Evolutionary conservation across 345 rosid genomes (phyloP).

Genomic region (Balakata baccata): DNA sequence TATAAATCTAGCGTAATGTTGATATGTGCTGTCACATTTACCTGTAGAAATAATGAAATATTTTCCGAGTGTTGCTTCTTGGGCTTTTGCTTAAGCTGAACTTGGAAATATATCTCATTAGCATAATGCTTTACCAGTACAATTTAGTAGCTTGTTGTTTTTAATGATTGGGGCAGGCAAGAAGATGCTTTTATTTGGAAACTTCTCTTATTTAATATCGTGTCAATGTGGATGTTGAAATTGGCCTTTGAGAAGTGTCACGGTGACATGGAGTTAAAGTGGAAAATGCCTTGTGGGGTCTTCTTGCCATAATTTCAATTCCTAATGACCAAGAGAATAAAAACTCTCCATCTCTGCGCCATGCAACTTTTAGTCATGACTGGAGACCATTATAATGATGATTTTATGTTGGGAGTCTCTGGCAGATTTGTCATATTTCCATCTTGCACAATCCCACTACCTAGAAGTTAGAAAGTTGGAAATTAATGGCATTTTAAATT

Average conservation of each 20-base stretch:
- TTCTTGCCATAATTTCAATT: neutral
- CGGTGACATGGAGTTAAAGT: too few species aligned
- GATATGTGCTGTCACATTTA: too few species aligned
- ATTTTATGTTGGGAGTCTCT: neutral
- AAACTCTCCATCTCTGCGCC: neutral
- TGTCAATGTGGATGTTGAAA: too few species aligned
- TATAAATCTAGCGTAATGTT: too few species aligned
- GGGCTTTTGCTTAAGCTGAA: neutral
- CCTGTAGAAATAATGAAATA: neutral
- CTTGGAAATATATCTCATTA: too few species aligned
- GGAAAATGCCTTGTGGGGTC: neutral
- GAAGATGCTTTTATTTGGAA: too few species aligned
- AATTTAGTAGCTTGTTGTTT: too few species aligned
- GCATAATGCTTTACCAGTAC: too few species aligned
- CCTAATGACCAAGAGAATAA: neutral
- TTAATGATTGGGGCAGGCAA: too few species aligned
- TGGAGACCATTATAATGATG: neutral
- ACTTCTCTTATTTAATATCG: too few species aligned
- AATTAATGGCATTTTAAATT: neutral
- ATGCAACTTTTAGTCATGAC: neutral
- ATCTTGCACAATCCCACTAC: neutral
- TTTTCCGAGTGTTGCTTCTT: neutral
- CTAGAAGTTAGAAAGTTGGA: slow-evolving; percentile 1
- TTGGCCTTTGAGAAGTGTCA: too few species aligned
- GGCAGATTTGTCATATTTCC: neutral